phyloP scores from a whole-genome alignment of 768 basidiomycete species.

The Mycena belliarum region DNA sequence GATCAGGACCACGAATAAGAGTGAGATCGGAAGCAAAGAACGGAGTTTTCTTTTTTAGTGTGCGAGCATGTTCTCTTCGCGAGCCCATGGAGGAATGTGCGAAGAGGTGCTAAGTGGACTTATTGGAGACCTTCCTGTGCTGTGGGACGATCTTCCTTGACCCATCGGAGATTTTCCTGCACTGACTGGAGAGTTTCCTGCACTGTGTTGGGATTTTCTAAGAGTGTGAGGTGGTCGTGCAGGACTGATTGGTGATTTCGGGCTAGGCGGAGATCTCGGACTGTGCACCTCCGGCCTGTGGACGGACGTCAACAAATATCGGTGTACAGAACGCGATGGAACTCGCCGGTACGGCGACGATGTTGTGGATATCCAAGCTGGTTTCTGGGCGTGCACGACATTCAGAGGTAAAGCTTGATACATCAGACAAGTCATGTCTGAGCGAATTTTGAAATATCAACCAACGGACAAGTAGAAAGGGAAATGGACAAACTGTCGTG shows the following conservation, averaged over 20 bases:
- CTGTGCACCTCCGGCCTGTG: too few species aligned
- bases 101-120: too few species aligned
- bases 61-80: not conserved
- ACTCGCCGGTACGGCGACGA: not conserved
- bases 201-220: too few species aligned
- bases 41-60: not conserved
- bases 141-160: too few species aligned
- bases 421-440: constrained; percentile 20
- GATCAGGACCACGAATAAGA: not conserved
- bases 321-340: not conserved
- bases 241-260: too few species aligned
- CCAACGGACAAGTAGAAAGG: not conserved
- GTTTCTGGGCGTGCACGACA: not conserved
- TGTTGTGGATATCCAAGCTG: not conserved
- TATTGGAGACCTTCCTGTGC: too few species aligned
- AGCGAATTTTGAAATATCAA: too few species aligned
- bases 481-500: constrained; percentile 12
- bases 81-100: too few species aligned
- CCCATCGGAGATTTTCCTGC: not conserved
- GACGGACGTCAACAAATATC: not conserved
- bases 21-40: not conserved
- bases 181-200: too few species aligned
- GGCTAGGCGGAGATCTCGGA: too few species aligned
- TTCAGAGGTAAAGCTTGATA: constrained; percentile 12
- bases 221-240: too few species aligned